phyloP scores from a whole-genome alignment of 768 basidiomycete species.

The Agaricus blazei region DNA sequence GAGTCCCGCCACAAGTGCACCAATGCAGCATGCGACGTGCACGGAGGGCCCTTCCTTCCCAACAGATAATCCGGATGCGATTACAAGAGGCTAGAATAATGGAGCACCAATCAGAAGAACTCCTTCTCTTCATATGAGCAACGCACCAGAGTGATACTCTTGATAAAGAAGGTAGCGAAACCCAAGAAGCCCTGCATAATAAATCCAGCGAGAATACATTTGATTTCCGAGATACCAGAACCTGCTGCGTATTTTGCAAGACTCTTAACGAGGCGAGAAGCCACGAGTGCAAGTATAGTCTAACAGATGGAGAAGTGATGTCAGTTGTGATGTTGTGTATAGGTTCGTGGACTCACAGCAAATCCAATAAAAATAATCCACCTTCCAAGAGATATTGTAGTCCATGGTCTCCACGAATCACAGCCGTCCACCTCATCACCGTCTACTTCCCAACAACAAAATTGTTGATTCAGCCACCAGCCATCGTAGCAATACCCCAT shows the following conservation, averaged over 20 bases:
- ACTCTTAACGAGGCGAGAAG: conserved; percentile 82
- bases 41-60: conserved; percentile 99
- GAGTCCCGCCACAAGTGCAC: conserved; percentile 80
- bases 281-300: conserved; percentile 79
- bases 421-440: conserved; percentile 75
- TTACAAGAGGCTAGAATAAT: conserved; percentile 76
- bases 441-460: conserved; percentile 98
- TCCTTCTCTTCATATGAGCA: neutral
- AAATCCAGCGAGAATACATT: conserved; percentile 95
- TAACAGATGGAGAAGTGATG: conserved; percentile 25
- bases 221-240: conserved; percentile 98
- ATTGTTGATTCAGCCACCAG: conserved; percentile 98
- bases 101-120: too few species aligned
- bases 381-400: conserved; percentile 58
- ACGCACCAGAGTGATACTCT: conserved; percentile 87
- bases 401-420: conserved; percentile 91
- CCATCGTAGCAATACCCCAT: conserved; percentile 95
- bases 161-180: conserved; percentile 86
- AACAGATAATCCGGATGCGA: conserved; percentile 94
- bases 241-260: conserved; percentile 96
- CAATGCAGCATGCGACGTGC: conserved; percentile 94
- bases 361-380: conserved; percentile 87
- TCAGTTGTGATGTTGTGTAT: neutral
- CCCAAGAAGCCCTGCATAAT: conserved; percentile 95
- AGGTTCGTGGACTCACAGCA: conserved; percentile 57